A percentile compares a stretch with the other conserved stretches of the same genome.
Evolutionary conservation across 1,139 yeast genomes (phyloP).

Genomic region (Ogataea hybrid): DNA sequence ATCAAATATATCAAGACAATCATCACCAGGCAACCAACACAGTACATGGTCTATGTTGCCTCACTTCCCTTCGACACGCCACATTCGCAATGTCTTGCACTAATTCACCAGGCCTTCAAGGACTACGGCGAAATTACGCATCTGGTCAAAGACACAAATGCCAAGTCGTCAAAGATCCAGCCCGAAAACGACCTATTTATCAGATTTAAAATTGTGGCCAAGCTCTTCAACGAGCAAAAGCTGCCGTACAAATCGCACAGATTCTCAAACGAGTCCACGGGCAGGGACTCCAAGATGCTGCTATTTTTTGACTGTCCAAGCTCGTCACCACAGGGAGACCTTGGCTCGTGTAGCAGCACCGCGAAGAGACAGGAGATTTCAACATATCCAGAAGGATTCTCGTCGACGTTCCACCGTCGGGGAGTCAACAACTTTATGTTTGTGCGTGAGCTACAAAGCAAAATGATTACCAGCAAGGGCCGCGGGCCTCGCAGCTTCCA

Average conservation of each 20-base stretch:
- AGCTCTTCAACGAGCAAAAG: conserved; percentile 23
- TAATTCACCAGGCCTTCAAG: conserved; percentile 25
- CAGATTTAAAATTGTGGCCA: conserved; percentile 24
- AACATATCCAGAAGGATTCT: conserved; percentile 41
- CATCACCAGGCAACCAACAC: conserved; percentile 28
- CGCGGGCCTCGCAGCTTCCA: conserved; percentile 22
- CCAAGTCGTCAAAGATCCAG: conserved; percentile 21
- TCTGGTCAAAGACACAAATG: conserved; percentile 19
- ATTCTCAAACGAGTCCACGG: conserved; percentile 26
- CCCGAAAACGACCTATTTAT: conserved; percentile 27
- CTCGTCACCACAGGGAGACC: conserved; percentile 21
- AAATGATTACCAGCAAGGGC: conserved; percentile 36
- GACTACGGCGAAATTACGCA: conserved; percentile 25
- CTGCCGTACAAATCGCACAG: conserved; percentile 26
- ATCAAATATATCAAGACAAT: conserved; percentile 28
- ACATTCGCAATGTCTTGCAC: conserved; percentile 20
- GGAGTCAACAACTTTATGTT: conserved; percentile 44
- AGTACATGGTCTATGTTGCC: conserved; percentile 27
- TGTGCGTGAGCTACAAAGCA: conserved; percentile 43
- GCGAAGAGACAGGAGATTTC: conserved; percentile 21
- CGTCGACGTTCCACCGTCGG: conserved; percentile 42
- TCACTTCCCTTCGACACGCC: conserved; percentile 31
- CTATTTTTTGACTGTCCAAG: conserved; percentile 26
- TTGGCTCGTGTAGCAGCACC: conserved; percentile 1
- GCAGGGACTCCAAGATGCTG: conserved; percentile 29